Evolutionary conservation across 257 asterid species (phyloP), one percentile per base, ranked within the genome.

Genomic region (Pogostemon cablin): DNA sequence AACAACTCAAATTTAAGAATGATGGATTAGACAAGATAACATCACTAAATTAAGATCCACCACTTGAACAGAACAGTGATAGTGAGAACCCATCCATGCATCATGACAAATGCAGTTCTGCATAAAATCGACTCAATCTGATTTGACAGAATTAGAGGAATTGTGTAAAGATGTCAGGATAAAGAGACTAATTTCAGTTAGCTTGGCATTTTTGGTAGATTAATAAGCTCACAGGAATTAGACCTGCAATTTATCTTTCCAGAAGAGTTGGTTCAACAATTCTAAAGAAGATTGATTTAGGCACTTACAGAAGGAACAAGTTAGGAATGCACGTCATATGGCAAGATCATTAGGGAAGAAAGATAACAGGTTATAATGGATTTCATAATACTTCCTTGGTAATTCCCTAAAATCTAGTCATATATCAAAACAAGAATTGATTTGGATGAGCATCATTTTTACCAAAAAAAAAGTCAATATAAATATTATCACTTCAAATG

Each of bases 1-100:
- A 58, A 6, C 10, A 63, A 48, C 7, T 54, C 57, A 41, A 48
- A 71, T 67, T 20, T 49, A 32, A 67, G 68, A 67, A 75, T 63
- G 11, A 60, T 46, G 35, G 61, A 71, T 57, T 44, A 11, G 5
- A 44, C 11, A 37, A 12, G 39, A 7, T 17, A 41, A 5, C 37
- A 44, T 17, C 34, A 65, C 8, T 56, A 62, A 34, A 50, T 43
- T 61, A 60, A 61, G 38, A 46, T 69, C 53, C 20, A 25, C 53
- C 6, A 55, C 65, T 55, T 5, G 10, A 25, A 68, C 44, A 68
- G 10, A 25, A 68, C 44, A 68, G 25, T 17, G 55, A 55, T 25
- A 55, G 15, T 65, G 43, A 17, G 34, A 6, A 43, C 9, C 38
- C 44, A 6, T 32, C 9, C 56, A 39, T 53, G 9, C 20, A 42